Evolutionary conservation across 2,329 filamentous ascomycete species (phyloP).

Genomic region (Neofusicoccum kwambonambiense): DNA sequence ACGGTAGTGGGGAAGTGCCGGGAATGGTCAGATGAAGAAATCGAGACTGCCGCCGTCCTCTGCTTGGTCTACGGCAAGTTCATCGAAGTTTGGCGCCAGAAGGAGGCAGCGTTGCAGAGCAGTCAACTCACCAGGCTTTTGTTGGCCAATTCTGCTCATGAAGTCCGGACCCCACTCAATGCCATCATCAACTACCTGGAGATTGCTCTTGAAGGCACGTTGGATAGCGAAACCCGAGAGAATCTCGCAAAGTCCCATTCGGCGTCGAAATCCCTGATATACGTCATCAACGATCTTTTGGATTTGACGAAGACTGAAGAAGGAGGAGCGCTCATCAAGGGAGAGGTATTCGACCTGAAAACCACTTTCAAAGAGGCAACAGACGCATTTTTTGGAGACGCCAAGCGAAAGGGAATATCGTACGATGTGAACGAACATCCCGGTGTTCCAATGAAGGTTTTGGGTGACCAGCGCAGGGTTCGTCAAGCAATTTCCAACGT

Average conservation of each 20-base stretch:
- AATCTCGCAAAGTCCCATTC: conserved; percentile 83
- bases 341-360: conserved; percentile 73
- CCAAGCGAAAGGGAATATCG: conserved; percentile 69
- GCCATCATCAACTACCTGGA: conserved; percentile 95
- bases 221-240: conserved; percentile 81
- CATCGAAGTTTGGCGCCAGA: conserved; percentile 90
- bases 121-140: conserved; percentile 77
- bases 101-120: conserved; percentile 78
- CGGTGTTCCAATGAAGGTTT: conserved; percentile 67
- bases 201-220: conserved; percentile 76
- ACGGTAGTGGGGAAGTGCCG: conserved; percentile 77
- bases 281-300: conserved; percentile 88
- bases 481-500: conserved; percentile 81
- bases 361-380: conserved; percentile 74
- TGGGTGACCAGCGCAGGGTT: conserved; percentile 78
- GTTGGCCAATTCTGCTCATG: conserved; percentile 84
- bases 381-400: conserved; percentile 70
- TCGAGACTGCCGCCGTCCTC: conserved; percentile 83
- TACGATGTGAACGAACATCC: conserved; percentile 69
- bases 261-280: conserved; percentile 87
- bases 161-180: conserved; percentile 86
- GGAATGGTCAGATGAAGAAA: conserved; percentile 85
- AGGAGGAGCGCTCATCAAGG: conserved; percentile 73
- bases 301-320: conserved; percentile 88
- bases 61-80: conserved; percentile 88